These are phyloP conservation scores for Hanseniaspora lindneri DNA, from an alignment of 805 yeast species.

Conservation along the genomic window DNA sequence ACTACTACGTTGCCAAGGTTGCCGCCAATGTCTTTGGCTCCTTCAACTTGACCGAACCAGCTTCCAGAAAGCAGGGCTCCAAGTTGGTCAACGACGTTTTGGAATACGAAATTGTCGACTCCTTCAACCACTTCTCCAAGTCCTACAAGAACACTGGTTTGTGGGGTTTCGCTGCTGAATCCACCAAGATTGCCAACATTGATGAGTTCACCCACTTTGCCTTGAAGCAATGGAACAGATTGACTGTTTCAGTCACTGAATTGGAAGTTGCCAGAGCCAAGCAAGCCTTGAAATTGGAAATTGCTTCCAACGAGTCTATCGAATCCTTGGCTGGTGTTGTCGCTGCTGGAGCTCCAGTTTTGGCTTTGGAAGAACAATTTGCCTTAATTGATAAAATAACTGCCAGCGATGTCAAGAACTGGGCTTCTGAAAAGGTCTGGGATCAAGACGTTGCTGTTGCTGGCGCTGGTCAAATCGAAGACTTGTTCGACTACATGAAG, in stretches of 20 bases:
- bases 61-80: slow-evolving; percentile 49
- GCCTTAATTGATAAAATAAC: slow-evolving; percentile 53
- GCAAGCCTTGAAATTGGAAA: slow-evolving; percentile 52
- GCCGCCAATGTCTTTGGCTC: slow-evolving; percentile 55
- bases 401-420: slow-evolving; percentile 46
- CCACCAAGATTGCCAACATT: slow-evolving; percentile 45
- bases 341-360: slow-evolving; percentile 44
- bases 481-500: slow-evolving; percentile 71
- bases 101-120: slow-evolving; percentile 63
- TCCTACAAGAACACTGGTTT: slow-evolving; percentile 69
- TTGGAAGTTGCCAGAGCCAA: slow-evolving; percentile 72
- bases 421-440: slow-evolving; percentile 71
- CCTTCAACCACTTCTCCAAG: slow-evolving; percentile 56
- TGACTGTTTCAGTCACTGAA: slow-evolving; percentile 60
- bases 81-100: slow-evolving; percentile 57
- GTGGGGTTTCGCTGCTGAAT: slow-evolving; percentile 68
- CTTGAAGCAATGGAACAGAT: slow-evolving; percentile 79
- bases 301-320: slow-evolving; percentile 40
- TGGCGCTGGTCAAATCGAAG: slow-evolving; percentile 81
- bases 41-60: slow-evolving; percentile 43
- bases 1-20: slow-evolving; percentile 59
- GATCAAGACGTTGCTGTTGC: slow-evolving; percentile 76
- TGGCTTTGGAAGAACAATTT: slow-evolving; percentile 45
- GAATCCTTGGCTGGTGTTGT: slow-evolving; percentile 37
- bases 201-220: slow-evolving; percentile 75